phyloP scores from a whole-genome alignment of 208 protist genomes.

The Trypanosoma cruzi region DNA sequence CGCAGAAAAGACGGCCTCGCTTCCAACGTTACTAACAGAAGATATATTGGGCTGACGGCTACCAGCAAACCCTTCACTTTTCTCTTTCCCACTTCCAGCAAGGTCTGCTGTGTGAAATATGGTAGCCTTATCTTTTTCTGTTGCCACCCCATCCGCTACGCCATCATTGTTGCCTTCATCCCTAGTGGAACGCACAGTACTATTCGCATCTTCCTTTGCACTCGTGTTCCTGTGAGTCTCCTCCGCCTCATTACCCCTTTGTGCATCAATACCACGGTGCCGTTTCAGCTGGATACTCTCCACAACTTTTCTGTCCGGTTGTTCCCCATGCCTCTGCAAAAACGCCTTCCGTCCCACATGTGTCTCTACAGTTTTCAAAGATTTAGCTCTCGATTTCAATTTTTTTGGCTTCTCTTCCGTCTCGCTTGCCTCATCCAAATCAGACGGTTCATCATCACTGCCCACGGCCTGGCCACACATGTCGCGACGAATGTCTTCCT shows the following conservation, averaged over 20 bases:
- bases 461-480: constrained; percentile 26
- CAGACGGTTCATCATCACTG: constrained; percentile 14
- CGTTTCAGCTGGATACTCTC: constrained; percentile 59
- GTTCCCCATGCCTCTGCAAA: neutral
- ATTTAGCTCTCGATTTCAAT: neutral
- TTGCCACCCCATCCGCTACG: neutral
- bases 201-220: neutral
- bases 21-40: neutral
- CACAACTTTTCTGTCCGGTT: constrained; percentile 25
- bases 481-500: constrained; percentile 55
- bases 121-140: neutral
- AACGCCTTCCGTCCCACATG: constrained; percentile 12
- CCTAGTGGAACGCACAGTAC: neutral
- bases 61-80: constrained; percentile 36
- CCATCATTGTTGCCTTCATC: constrained; percentile 11
- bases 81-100: neutral
- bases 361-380: neutral
- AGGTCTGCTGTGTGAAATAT: neutral
- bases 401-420: constrained; percentile 5
- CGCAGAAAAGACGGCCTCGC: neutral
- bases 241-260: constrained; percentile 14
- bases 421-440: constrained; percentile 20
- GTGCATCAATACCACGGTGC: constrained; percentile 41
- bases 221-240: neutral
- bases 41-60: constrained; percentile 2